A percentile compares a stretch with the other conserved stretches of the same genome.
Evolutionary conservation across 2,329 filamentous ascomycete genomes (phyloP).

Genomic region (Diatrype stigma): DNA sequence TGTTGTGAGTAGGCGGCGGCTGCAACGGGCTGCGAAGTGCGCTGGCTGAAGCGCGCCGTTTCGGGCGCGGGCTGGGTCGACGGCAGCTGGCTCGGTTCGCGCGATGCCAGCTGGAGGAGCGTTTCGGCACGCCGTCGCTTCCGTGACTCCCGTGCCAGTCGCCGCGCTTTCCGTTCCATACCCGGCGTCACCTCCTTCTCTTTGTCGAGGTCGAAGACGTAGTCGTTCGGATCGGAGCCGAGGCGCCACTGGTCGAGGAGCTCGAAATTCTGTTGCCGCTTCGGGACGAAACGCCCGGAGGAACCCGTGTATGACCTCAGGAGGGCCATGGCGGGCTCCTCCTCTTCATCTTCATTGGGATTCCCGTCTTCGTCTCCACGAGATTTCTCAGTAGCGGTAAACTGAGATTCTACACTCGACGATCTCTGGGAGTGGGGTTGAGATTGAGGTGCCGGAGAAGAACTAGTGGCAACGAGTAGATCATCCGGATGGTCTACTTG

Average conservation of each 20-base stretch:
- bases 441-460: slow-evolving; percentile 16
- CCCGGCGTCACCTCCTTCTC: slow-evolving; percentile 21
- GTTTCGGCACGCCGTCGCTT: slow-evolving; percentile 27
- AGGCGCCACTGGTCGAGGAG: slow-evolving; percentile 26
- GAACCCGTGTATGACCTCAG: slow-evolving; percentile 27
- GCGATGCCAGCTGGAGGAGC: slow-evolving; percentile 21
- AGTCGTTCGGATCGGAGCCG: slow-evolving; percentile 17
- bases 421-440: slow-evolving; percentile 12
- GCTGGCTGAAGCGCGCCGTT: slow-evolving; percentile 19
- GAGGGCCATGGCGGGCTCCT: slow-evolving; percentile 25
- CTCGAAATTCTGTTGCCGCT: slow-evolving; percentile 12
- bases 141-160: slow-evolving; percentile 21
- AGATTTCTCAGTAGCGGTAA: slow-evolving; percentile 3
- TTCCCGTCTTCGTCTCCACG: too few relatives aligned
- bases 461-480: slow-evolving; percentile 17
- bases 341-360: slow-evolving; percentile 9
- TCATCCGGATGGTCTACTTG: slow-evolving; percentile 13
- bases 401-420: slow-evolving; percentile 12
- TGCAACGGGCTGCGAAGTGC: slow-evolving; percentile 13
- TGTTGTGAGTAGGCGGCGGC: neutral
- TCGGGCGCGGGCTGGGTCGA: slow-evolving; percentile 23
- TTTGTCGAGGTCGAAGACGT: slow-evolving; percentile 26
- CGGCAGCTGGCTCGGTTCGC: slow-evolving; percentile 19
- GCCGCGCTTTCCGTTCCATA: slow-evolving; percentile 20
- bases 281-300: slow-evolving; percentile 20